Conservation (phyloP, 768 basidiomycete genomes). For the Serendipita sp. region DNA sequence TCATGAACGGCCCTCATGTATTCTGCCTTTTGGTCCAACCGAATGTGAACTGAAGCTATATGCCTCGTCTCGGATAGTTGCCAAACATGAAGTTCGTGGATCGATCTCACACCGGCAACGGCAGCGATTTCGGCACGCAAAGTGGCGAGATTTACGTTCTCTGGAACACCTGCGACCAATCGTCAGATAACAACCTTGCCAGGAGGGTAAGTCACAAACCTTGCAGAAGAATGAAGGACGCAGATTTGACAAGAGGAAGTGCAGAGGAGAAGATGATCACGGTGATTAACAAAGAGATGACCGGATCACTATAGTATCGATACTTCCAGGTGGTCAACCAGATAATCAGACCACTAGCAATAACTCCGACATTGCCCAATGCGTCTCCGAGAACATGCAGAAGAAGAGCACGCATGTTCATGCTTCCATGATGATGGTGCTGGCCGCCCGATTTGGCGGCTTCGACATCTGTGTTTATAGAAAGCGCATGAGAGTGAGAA, state of each 20-base stretch:
- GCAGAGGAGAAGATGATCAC: conserved; percentile 94
- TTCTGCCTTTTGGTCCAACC: conserved; percentile 62
- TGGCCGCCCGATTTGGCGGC: conserved; percentile 16
- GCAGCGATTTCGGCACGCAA: conserved; percentile 65
- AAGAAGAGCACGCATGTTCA: conserved; percentile 97
- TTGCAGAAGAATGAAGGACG: conserved; percentile 1
- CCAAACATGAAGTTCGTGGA: conserved; percentile 97
- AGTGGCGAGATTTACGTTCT: conserved; percentile 76
- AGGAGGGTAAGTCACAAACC: conserved; percentile 36
- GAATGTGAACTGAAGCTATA: conserved; percentile 90
- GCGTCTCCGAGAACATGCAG: conserved; percentile 95
- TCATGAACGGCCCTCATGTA: conserved; percentile 82
- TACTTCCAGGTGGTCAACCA: conserved; percentile 74
- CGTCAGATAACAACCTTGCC: conserved; percentile 85
- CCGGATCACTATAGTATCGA: conserved; percentile 85
- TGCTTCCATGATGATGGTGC: conserved; percentile 39
- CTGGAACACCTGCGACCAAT: conserved; percentile 74
- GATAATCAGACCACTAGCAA: conserved; percentile 85
- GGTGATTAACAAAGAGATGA: conserved; percentile 87
- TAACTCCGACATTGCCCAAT: conserved; percentile 94
- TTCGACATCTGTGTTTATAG: conserved; percentile 11
- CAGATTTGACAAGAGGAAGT: conserved; percentile 42
- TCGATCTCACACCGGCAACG: conserved; percentile 70
- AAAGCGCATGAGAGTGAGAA: conserved; percentile 1
- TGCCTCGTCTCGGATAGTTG: conserved; percentile 90